Conservation (phyloP, 140 eudicot genomes). For the Flaveria floridana region DNA sequence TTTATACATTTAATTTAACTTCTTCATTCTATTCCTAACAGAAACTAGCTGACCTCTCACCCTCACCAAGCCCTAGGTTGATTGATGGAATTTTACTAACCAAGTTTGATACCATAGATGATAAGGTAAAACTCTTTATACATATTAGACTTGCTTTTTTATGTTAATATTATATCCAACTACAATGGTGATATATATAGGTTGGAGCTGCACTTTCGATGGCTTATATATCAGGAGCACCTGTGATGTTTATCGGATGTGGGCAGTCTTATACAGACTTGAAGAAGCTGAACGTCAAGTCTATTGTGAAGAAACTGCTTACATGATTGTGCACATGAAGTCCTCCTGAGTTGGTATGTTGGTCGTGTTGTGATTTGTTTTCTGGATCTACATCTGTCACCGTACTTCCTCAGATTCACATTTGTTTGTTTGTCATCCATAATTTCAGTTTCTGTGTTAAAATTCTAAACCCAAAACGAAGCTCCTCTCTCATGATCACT, state of each 20-base stretch:
- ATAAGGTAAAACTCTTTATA: conserved; percentile 52
- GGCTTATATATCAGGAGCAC: conserved; percentile 97
- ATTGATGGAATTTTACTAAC: conserved; percentile 97
- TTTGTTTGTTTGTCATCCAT: conserved; percentile 17
- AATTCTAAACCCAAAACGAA: too few species aligned
- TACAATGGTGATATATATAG: conserved; percentile 27
- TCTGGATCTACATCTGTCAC: conserved; percentile 14
- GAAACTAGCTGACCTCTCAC: conserved; percentile 88
- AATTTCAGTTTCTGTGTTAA: conserved; percentile 18
- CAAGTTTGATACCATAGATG: conserved; percentile 95
- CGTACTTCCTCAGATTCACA: background rate
- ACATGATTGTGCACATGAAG: conserved; percentile 44
- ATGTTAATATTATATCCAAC: too few species aligned
- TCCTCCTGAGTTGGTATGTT: background rate
- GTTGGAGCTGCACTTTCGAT: conserved; percentile 98
- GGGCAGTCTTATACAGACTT: conserved; percentile 94
- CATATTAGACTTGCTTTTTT: too few species aligned
- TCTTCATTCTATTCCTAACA: conserved; percentile 35
- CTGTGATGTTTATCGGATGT: conserved; percentile 98
- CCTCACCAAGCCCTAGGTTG: conserved; percentile 80
- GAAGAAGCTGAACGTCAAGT: conserved; percentile 89
- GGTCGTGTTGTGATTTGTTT: conserved; percentile 8
- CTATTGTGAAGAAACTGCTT: conserved; percentile 87
- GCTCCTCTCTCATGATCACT: too few species aligned
- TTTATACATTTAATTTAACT: conserved; percentile 5